Evolutionary conservation across 164 flowering plant genomes (phyloP).

Genomic region (Magnolia officinalis): DNA sequence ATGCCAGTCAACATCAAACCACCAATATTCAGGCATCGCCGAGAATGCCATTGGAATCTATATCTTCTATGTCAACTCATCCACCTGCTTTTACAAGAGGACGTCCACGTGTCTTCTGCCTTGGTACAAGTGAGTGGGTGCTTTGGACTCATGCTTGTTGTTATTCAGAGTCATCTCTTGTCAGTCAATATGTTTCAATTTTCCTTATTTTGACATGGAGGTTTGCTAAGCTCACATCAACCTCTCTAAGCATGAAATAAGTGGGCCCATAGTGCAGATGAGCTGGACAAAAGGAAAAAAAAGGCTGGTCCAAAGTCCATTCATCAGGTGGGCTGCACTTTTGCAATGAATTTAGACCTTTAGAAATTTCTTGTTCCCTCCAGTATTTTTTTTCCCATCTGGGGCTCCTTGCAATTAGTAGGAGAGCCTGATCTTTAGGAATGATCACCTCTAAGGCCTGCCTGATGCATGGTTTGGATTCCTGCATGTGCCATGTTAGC

Average conservation of each 20-base stretch:
- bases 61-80: conserved; percentile 12
- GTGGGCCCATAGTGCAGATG: not conserved
- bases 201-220: not conserved
- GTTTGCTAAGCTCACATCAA: not conserved
- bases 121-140: conserved; percentile 40
- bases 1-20: conserved; percentile 14
- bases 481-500: not conserved
- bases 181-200: not conserved
- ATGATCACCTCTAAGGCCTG: not conserved
- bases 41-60: conserved; percentile 17
- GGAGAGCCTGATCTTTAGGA: not conserved
- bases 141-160: not conserved
- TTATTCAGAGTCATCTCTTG: not conserved
- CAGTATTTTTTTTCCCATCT: not conserved
- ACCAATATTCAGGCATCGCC: conserved; percentile 13
- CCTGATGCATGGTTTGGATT: not conserved
- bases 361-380: not conserved
- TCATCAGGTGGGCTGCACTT: not conserved
- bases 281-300: not conserved
- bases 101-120: conserved; percentile 52
- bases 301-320: not conserved
- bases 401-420: not conserved
- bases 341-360: not conserved
- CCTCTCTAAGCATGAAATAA: no score
- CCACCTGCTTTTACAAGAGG: conserved; percentile 24